Evolutionary conservation across 2,329 filamentous ascomycete species (phyloP).

Genomic region (Alternaria sp.): DNA sequence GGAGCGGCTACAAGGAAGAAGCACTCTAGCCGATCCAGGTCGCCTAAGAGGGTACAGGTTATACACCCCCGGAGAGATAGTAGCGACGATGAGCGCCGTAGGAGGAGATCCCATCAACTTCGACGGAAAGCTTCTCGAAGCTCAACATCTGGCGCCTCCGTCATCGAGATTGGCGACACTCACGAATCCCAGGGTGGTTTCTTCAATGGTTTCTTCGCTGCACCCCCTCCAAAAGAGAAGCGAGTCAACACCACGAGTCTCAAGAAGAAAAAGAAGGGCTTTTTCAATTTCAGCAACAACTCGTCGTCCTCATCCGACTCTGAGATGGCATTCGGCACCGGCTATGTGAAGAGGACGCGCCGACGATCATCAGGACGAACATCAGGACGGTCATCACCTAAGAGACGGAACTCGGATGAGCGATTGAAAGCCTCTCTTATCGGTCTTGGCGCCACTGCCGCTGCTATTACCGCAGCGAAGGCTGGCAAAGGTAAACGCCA

Average conservation of each 20-base stretch:
- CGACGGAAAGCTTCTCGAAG: slow-evolving; percentile 46
- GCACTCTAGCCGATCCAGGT: slow-evolving; percentile 46
- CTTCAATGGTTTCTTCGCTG: slow-evolving; percentile 67
- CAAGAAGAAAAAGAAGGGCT: slow-evolving; percentile 54
- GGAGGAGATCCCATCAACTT: slow-evolving; percentile 35
- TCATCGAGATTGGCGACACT: slow-evolving; percentile 71
- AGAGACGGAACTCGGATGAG: slow-evolving; percentile 54
- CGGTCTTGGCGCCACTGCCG: slow-evolving; percentile 58
- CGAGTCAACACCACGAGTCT: slow-evolving; percentile 34
- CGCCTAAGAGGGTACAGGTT: slow-evolving; percentile 43
- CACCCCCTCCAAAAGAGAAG: slow-evolving; percentile 52
- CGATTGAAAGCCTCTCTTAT: slow-evolving; percentile 57
- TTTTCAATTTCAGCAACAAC: slow-evolving; percentile 60
- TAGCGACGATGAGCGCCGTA: slow-evolving; percentile 40
- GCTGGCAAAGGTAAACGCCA: slow-evolving; percentile 38
- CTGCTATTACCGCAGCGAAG: slow-evolving; percentile 57
- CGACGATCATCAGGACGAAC: slow-evolving; percentile 26
- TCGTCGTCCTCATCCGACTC: slow-evolving; percentile 57
- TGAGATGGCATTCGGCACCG: slow-evolving; percentile 57
- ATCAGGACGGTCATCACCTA: slow-evolving; percentile 31
- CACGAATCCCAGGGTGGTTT: slow-evolving; percentile 55
- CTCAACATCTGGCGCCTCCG: slow-evolving; percentile 60
- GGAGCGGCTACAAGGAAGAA: slow-evolving; percentile 40
- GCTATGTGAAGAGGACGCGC: slow-evolving; percentile 35
- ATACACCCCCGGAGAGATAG: slow-evolving; percentile 39